Evolutionary conservation across 345 rosid species (phyloP).

Genomic region (Eucalyptus microcorys): DNA sequence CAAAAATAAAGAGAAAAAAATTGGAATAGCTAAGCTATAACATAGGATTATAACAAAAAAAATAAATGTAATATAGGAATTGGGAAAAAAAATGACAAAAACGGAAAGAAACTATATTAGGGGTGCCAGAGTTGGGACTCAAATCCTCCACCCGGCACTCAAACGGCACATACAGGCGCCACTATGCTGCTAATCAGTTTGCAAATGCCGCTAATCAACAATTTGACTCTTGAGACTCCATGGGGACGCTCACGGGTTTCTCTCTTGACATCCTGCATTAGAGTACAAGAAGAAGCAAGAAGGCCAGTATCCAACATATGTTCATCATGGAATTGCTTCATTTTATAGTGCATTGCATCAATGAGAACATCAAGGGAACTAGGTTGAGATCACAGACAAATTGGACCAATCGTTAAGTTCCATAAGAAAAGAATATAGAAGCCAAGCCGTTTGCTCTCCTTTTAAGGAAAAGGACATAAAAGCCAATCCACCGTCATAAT

Average conservation of each 20-base stretch:
- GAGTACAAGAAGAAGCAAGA: neutral
- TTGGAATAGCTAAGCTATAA: neutral
- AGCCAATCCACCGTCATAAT: neutral
- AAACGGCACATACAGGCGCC: neutral
- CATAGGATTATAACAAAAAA: too few species aligned
- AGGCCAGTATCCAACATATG: neutral
- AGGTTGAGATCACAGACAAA: neutral
- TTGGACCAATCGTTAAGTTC: neutral
- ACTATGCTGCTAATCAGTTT: neutral
- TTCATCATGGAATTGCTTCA: neutral
- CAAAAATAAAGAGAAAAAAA: neutral
- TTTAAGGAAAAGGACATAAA: neutral
- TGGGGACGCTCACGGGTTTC: neutral
- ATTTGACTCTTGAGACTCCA: neutral
- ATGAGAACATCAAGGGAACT: neutral
- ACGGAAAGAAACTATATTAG: neutral
- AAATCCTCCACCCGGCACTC: neutral
- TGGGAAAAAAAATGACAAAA: neutral
- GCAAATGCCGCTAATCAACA: neutral
- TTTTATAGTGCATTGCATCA: neutral
- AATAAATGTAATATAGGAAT: neutral
- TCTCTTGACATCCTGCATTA: neutral
- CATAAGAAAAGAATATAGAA: neutral
- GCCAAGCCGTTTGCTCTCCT: neutral
- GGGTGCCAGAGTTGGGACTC: neutral